Percentiles rank a stretch among this genome's conserved stretches.
These are phyloP conservation scores for Bacidia gigantensis DNA, from an alignment of 495 filamentous ascomycete genomes.

Conservation along the genomic window DNA sequence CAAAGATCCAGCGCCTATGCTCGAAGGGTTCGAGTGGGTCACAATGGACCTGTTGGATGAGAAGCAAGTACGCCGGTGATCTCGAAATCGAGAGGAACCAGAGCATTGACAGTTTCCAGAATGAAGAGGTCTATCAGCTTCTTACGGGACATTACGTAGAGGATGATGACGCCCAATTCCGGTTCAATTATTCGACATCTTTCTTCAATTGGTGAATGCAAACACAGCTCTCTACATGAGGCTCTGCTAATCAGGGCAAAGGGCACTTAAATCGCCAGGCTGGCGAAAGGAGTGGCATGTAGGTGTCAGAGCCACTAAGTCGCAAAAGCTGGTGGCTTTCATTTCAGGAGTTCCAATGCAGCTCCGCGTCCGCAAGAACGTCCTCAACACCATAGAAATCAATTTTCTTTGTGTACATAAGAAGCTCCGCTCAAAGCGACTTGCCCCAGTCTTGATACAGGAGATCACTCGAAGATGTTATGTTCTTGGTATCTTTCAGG, in stretches of 20 bases:
- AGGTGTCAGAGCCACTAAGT: constrained; percentile 67
- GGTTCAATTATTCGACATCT: constrained; percentile 81
- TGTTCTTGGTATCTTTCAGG: constrained; percentile 69
- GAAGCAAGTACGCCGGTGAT: constrained; percentile 32
- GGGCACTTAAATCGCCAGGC: constrained; percentile 87
- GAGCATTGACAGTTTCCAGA: constrained; percentile 19
- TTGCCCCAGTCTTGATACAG: constrained; percentile 88
- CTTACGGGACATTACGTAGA: constrained; percentile 91
- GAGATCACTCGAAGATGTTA: constrained; percentile 91
- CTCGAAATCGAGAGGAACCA: constrained; percentile 15
- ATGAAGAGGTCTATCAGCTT: constrained; percentile 77
- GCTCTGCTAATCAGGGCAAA: constrained; percentile 27
- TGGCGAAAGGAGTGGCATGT: constrained; percentile 95
- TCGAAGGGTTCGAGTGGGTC: constrained; percentile 85
- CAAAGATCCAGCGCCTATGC: constrained; percentile 47
- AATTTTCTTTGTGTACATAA: constrained; percentile 98
- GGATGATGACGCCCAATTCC: constrained; percentile 90
- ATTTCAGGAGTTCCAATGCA: constrained; percentile 82
- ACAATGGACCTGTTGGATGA: constrained; percentile 70
- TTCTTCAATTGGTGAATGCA: constrained; percentile 70
- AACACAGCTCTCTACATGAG: not conserved
- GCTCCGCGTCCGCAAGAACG: constrained; percentile 63
- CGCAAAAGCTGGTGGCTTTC: constrained; percentile 77
- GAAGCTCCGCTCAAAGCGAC: constrained; percentile 83
- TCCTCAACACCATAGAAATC: constrained; percentile 72